phyloP scores from a whole-genome alignment of 805 yeast species.

The Vanderwaltozyma yarrowii region DNA sequence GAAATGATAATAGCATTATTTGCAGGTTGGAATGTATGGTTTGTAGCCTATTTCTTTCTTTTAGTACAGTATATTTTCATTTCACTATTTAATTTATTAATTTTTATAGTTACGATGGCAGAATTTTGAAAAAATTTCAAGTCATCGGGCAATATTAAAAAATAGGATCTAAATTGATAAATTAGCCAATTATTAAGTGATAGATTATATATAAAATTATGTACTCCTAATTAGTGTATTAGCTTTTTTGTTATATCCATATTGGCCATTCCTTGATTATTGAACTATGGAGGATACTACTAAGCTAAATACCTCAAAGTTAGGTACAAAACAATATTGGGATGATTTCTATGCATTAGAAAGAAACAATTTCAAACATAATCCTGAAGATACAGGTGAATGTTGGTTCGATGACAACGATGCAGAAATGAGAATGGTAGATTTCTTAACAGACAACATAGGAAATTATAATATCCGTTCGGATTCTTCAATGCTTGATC shows the following conservation, averaged over 20 bases:
- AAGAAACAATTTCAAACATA: constrained; percentile 55
- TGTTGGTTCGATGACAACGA: constrained; percentile 95
- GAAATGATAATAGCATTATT: too few relatives aligned
- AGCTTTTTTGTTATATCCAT: too few relatives aligned
- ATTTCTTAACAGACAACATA: constrained; percentile 48
- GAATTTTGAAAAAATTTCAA: not conserved
- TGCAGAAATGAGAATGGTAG: constrained; percentile 79
- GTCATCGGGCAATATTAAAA: not conserved
- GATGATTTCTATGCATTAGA: constrained; percentile 75
- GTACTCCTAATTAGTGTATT: too few relatives aligned
- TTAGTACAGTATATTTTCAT: too few relatives aligned
- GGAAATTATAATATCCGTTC: constrained; percentile 25
- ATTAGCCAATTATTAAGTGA: too few relatives aligned
- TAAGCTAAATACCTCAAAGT: constrained; percentile 60
- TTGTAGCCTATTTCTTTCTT: too few relatives aligned
- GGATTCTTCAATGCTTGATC: constrained; percentile 47
- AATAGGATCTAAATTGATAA: not conserved
- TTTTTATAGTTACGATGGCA: not conserved
- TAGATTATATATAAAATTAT: too few relatives aligned
- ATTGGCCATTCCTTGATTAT: too few relatives aligned
- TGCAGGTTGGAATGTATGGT: too few relatives aligned
- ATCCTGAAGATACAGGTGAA: constrained; percentile 85
- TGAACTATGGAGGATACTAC: constrained; percentile 31
- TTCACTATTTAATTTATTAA: too few relatives aligned
- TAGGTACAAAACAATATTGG: constrained; percentile 91